These are phyloP conservation scores for Leishmania tropica DNA, from an alignment of 208 protist genomes.

Conservation along the genomic window DNA sequence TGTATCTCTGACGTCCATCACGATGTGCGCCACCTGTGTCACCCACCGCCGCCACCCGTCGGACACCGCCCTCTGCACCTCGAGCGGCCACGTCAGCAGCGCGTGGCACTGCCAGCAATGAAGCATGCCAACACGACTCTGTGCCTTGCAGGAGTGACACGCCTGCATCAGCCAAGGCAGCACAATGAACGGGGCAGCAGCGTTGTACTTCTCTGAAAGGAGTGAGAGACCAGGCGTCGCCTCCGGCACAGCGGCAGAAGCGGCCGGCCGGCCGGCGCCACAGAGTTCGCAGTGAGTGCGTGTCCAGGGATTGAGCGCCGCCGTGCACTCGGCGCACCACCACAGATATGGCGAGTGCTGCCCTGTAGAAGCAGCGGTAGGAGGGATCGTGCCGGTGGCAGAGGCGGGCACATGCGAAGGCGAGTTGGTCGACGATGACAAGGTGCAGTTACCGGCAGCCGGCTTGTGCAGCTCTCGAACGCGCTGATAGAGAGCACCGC, in stretches of 20 bases:
- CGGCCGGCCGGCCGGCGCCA: slow-evolving; percentile 22
- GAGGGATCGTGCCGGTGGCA: no score
- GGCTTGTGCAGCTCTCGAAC: slow-evolving; percentile 6
- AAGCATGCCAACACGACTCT: slow-evolving; percentile 18
- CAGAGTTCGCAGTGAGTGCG: slow-evolving; percentile 32
- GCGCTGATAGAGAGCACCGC: slow-evolving; percentile 17
- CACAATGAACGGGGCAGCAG: slow-evolving; percentile 23
- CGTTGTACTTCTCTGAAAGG: slow-evolving; percentile 7
- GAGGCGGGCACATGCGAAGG: not conserved
- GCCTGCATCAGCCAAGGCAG: slow-evolving; percentile 46
- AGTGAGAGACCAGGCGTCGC: not conserved
- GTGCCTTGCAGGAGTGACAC: slow-evolving; percentile 35
- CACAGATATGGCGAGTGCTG: slow-evolving; percentile 19
- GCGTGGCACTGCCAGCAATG: slow-evolving; percentile 26
- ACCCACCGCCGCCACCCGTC: slow-evolving; percentile 21
- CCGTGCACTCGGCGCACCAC: slow-evolving; percentile 28
- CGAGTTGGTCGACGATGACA: not conserved
- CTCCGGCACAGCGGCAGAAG: not conserved
- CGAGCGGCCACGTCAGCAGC: slow-evolving; percentile 17
- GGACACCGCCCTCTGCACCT: slow-evolving; percentile 9
- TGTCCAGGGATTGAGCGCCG: slow-evolving; percentile 35
- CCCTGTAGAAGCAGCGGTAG: not conserved
- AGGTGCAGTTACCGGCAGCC: not conserved
- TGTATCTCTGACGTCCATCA: not conserved
- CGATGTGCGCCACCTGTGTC: slow-evolving; percentile 23